These are phyloP conservation scores for Botrytis fragariae DNA, from an alignment of 2,329 filamentous ascomycete species.

Conservation along the genomic window DNA sequence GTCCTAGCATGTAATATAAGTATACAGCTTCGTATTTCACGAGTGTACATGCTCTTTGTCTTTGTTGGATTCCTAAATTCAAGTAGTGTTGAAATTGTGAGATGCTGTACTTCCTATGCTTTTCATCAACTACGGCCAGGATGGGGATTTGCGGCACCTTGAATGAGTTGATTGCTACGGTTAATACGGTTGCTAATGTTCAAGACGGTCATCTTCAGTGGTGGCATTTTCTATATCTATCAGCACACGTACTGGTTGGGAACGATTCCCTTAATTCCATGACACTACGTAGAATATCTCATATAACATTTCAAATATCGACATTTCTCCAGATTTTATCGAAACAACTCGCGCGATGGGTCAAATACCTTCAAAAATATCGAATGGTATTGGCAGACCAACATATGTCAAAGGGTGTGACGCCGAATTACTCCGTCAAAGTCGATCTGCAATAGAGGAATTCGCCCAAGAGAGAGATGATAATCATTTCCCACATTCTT, in stretches of 20 bases:
- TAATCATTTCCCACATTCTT: not conserved
- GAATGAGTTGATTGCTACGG: not conserved
- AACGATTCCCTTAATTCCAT: fast-evolving
- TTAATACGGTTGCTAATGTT: too few relatives aligned
- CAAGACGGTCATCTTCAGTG: not conserved
- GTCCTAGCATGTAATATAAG: not conserved
- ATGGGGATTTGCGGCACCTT: not conserved
- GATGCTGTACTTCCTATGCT: not conserved
- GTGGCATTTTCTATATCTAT: not conserved
- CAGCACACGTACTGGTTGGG: not conserved
- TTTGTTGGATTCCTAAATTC: not conserved
- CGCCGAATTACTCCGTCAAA: not conserved
- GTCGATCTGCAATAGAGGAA: not conserved
- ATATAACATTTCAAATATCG: not conserved
- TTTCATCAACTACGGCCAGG: not conserved
- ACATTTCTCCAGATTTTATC: fast-evolving
- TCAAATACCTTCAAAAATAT: not conserved
- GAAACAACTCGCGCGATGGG: not conserved
- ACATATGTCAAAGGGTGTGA: not conserved
- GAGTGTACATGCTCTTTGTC: not conserved
- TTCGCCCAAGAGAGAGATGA: not conserved
- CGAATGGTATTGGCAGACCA: not conserved
- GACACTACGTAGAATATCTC: not conserved
- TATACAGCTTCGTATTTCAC: not conserved
- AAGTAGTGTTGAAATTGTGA: not conserved